Evolutionary conservation across 768 basidiomycete genomes (phyloP).

Genomic region (Amanita inopinata): DNA sequence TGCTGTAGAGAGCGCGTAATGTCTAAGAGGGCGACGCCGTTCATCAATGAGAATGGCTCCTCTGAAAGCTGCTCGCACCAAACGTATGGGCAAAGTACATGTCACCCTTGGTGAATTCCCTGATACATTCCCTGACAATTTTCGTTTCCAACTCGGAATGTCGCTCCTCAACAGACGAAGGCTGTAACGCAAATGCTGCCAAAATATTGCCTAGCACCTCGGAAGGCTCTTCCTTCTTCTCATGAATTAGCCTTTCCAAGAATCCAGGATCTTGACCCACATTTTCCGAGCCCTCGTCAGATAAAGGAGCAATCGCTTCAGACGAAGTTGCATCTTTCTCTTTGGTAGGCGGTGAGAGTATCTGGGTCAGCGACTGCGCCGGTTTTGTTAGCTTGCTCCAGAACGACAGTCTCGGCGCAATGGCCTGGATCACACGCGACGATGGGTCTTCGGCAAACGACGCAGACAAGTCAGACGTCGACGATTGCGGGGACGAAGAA

Average conservation of each 20-base stretch:
- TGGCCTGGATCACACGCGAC: conserved; percentile 49
- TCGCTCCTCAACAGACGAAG: conserved; percentile 52
- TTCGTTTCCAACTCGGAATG: conserved; percentile 75
- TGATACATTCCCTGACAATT: conserved; percentile 69
- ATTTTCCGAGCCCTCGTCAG: conserved; percentile 15
- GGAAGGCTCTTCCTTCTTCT: conserved; percentile 35
- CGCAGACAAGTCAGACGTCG: conserved; percentile 44
- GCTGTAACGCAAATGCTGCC: conserved; percentile 51
- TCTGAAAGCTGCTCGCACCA: conserved; percentile 34
- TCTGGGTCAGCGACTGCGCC: conserved; percentile 11
- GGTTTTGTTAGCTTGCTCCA: conserved; percentile 59
- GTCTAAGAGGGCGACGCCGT: conserved; percentile 32
- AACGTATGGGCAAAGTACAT: conserved; percentile 90
- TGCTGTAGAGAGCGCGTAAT: conserved; percentile 77
- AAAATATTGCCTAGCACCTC: conserved; percentile 51
- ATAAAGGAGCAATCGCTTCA: background rate
- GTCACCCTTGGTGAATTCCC: conserved; percentile 70
- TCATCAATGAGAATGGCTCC: conserved; percentile 2
- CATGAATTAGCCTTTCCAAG: conserved; percentile 36
- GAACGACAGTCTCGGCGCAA: conserved; percentile 63
- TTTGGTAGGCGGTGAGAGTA: conserved; percentile 1
- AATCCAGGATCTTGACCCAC: conserved; percentile 24
- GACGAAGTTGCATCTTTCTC: background rate
- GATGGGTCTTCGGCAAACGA: conserved; percentile 38
- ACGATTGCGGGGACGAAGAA: conserved; percentile 32